phyloP scores from a whole-genome alignment of 352 stramenopile species.

The Globisporangium nodosum region DNA sequence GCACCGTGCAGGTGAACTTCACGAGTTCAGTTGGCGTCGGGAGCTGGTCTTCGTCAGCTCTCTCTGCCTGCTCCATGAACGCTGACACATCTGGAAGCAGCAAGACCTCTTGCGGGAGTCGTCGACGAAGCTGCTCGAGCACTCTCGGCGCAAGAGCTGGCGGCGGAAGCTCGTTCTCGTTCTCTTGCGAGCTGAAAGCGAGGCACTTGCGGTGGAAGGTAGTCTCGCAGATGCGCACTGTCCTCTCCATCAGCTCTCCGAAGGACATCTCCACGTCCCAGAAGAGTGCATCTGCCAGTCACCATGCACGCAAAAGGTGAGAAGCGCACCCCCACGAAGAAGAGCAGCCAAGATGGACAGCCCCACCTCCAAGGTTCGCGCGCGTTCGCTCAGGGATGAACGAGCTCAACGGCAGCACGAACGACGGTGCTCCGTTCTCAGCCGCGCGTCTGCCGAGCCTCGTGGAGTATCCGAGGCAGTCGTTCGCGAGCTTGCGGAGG shows the following conservation, averaged over 20 bases:
- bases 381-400: constrained; percentile 16
- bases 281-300: constrained; percentile 9
- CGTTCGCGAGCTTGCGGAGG: constrained; percentile 8
- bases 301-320: not conserved
- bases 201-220: constrained; percentile 8
- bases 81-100: not conserved
- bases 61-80: constrained; percentile 6
- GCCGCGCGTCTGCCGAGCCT: not conserved
- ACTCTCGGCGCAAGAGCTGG: not conserved
- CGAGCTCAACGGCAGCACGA: constrained; percentile 9
- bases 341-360: not conserved
- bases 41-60: not conserved
- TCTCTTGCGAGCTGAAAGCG: not conserved
- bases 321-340: not conserved
- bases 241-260: constrained; percentile 8
- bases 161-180: not conserved
- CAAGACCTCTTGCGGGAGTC: not conserved
- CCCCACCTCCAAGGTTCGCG: constrained; percentile 11
- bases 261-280: constrained; percentile 16
- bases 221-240: constrained; percentile 13
- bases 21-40: constrained; percentile 1
- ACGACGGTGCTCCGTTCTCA: not conserved
- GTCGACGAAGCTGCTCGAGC: constrained; percentile 1
- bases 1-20: constrained; percentile 7
- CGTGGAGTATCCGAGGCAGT: constrained; percentile 1